phyloP scores from a whole-genome alignment of 805 yeast genomes.

The Ogataea populi-albae region DNA sequence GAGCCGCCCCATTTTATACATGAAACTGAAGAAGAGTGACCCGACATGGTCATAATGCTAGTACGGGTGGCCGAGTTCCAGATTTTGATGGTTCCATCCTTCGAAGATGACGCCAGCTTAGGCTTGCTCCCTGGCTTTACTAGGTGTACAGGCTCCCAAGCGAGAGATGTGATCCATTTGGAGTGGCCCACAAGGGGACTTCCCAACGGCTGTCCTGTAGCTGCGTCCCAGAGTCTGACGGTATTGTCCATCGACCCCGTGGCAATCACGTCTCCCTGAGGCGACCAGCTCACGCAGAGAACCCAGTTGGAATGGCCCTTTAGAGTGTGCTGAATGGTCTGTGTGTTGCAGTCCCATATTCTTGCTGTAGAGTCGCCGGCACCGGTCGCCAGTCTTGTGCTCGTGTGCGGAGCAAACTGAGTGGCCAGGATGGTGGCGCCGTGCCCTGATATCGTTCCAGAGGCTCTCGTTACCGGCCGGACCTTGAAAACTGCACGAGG shows the following conservation, averaged over 20 bases:
- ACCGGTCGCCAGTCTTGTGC: constrained; percentile 86
- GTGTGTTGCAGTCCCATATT: constrained; percentile 95
- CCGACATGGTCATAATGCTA: constrained; percentile 69
- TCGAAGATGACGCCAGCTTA: constrained; percentile 80
- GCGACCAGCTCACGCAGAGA: constrained; percentile 85
- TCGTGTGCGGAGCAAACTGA: constrained; percentile 88
- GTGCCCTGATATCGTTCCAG: constrained; percentile 93
- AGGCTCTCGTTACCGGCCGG: constrained; percentile 82
- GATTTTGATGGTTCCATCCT: constrained; percentile 82
- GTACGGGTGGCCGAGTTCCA: constrained; percentile 82
- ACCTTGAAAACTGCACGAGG: constrained; percentile 96
- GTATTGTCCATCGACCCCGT: constrained; percentile 96
- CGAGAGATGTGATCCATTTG: constrained; percentile 84
- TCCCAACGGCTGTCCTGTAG: constrained; percentile 71
- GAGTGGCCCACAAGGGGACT: constrained; percentile 74
- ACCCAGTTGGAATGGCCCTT: constrained; percentile 93
- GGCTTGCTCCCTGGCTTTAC: constrained; percentile 64
- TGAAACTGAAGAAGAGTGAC: constrained; percentile 85
- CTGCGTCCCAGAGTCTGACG: constrained; percentile 81
- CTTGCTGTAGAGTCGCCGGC: constrained; percentile 96
- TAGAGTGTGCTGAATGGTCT: constrained; percentile 80
- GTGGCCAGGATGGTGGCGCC: constrained; percentile 90
- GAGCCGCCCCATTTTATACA: constrained; percentile 98
- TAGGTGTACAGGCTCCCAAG: constrained; percentile 94
- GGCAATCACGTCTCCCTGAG: constrained; percentile 86